Conservation (phyloP, 768 basidiomycete genomes). For the Termitomyces bulborhizus region DNA sequence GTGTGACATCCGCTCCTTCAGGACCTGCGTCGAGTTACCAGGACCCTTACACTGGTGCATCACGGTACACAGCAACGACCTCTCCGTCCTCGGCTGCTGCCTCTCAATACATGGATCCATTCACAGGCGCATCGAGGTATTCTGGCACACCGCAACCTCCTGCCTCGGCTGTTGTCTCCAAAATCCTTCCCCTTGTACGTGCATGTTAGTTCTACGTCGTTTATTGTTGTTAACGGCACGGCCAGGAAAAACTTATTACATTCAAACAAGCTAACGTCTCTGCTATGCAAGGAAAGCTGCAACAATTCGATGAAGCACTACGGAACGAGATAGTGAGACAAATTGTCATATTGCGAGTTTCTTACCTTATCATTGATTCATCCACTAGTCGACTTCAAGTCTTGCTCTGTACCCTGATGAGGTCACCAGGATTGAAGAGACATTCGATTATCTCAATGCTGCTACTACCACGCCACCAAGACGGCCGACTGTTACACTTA, state of each 20-base stretch:
- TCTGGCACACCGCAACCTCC: slow-evolving; percentile 33
- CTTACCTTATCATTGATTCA: neutral
- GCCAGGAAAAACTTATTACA: slow-evolving; percentile 55
- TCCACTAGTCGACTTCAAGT: slow-evolving; percentile 56
- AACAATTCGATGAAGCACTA: slow-evolving; percentile 67
- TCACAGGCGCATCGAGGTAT: slow-evolving; percentile 65
- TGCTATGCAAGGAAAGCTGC: slow-evolving; percentile 75
- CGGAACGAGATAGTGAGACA: slow-evolving; percentile 60
- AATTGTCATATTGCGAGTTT: neutral
- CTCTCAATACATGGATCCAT: slow-evolving; percentile 52
- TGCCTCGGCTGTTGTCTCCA: slow-evolving; percentile 26
- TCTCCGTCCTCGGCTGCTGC: slow-evolving; percentile 25
- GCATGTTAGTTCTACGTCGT: neutral
- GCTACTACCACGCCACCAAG: slow-evolving; percentile 32
- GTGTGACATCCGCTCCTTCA: slow-evolving; percentile 26
- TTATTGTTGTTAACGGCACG: neutral
- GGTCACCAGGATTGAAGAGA: slow-evolving; percentile 47
- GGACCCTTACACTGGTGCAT: slow-evolving; percentile 73
- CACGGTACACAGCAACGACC: slow-evolving; percentile 48
- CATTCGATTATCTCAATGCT: slow-evolving; percentile 52
- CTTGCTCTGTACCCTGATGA: slow-evolving; percentile 70
- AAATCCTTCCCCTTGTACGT: slow-evolving; percentile 48
- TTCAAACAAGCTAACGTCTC: slow-evolving; percentile 81
- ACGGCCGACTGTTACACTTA: slow-evolving; percentile 28
- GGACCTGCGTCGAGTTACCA: slow-evolving; percentile 33